These are phyloP conservation scores for Ampelomyces quisqualis DNA, from an alignment of 2,329 filamentous ascomycete species.

Conservation along the genomic window DNA sequence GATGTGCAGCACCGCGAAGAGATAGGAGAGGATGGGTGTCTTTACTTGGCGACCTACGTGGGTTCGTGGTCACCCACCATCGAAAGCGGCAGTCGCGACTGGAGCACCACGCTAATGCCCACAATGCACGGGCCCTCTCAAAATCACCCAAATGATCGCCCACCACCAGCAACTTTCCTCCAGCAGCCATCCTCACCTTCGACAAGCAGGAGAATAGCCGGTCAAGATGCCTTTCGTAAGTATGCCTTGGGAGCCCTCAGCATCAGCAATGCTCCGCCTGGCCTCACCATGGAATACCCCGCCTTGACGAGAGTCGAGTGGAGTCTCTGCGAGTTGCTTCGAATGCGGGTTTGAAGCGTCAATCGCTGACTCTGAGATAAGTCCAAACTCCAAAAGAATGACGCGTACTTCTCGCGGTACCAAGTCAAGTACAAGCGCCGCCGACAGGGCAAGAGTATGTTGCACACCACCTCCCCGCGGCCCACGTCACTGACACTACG, in stretches of 20 bases:
- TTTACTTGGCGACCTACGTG: no score
- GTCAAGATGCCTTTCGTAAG: constrained; percentile 54
- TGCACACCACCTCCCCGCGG: background rate
- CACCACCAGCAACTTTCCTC: constrained; percentile 25
- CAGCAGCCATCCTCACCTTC: constrained; percentile 29
- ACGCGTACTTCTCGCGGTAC: constrained; percentile 99
- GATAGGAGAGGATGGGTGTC: no score
- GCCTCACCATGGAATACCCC: constrained; percentile 26
- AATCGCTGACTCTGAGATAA: constrained; percentile 98
- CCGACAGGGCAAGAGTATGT: constrained; percentile 96
- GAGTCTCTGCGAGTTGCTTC: constrained; percentile 86
- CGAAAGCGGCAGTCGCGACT: constrained; percentile 10
- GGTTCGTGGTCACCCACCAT: constrained; percentile 29
- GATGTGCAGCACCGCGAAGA: no score
- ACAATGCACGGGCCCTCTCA: constrained; percentile 11
- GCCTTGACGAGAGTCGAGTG: constrained; percentile 33
- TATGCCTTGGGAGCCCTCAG: constrained; percentile 28
- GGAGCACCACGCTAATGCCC: constrained; percentile 14
- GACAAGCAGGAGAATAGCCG: constrained; percentile 25
- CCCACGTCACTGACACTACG: constrained; percentile 56
- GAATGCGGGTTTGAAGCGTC: constrained; percentile 83
- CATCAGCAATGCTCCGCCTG: constrained; percentile 6
- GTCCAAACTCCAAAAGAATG: constrained; percentile 97
- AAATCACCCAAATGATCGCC: constrained; percentile 1
- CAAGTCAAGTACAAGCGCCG: constrained; percentile 99